Conservation (phyloP, 2,329 filamentous ascomycete genomes). For the Sclerotinia sclerotiorum region DNA sequence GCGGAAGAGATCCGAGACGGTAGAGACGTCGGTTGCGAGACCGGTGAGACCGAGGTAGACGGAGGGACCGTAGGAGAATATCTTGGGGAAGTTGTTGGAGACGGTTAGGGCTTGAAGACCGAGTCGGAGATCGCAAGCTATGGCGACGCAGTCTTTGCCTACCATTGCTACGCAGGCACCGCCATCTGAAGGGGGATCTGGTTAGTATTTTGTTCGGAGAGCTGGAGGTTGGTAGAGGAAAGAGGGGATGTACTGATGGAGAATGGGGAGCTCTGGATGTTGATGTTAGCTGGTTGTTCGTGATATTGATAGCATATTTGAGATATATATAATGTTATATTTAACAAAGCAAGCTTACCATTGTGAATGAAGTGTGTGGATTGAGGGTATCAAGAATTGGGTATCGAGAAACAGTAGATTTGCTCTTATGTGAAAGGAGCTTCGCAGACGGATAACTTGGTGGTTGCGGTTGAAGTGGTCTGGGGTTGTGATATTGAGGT, state of each 20-base stretch:
- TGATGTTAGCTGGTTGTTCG: conserved; percentile 39
- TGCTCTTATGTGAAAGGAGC: not conserved
- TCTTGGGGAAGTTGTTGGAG: conserved; percentile 99
- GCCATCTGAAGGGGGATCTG: conserved; percentile 55
- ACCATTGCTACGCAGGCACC: conserved; percentile 98
- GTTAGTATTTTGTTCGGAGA: conserved; percentile 14
- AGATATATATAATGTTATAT: not conserved
- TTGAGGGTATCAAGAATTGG: conserved; percentile 11
- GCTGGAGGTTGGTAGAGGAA: conserved; percentile 19
- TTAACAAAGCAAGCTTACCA: conserved; percentile 33
- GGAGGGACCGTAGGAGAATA: conserved; percentile 88
- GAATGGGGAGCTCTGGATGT: conserved; percentile 77
- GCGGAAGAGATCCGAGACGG: conserved; percentile 94
- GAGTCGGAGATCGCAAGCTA: conserved; percentile 97
- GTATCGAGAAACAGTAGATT: not conserved
- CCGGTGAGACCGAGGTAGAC: conserved; percentile 95
- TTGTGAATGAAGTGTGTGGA: conserved; percentile 28
- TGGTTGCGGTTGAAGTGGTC: conserved; percentile 26
- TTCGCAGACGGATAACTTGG: conserved; percentile 5
- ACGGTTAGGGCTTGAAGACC: conserved; percentile 95
- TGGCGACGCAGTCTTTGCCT: conserved; percentile 98
- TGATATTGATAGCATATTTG: not conserved
- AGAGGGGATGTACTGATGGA: conserved; percentile 71
- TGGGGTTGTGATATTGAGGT: not conserved
- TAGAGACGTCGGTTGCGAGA: conserved; percentile 91